Base-by-base conservation (phyloP, 345 rosid species). In the Dipteronia sinensis region DNA sequence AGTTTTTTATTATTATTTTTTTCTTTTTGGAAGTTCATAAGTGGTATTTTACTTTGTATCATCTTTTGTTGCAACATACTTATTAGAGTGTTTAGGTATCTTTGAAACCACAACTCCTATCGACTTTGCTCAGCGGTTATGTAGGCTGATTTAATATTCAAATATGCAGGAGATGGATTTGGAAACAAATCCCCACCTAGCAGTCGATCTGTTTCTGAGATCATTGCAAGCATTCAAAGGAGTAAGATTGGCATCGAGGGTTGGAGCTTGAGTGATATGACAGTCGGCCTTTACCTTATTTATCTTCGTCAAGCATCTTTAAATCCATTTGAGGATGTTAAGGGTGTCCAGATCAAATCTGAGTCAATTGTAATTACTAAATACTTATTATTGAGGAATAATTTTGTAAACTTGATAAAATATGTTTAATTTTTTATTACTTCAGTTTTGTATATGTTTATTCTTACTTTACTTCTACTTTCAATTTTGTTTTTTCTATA, bases 241-340 rank as follows among this genome's bases (percentile, higher is more conserved):
- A 92, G 98, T 85, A 96, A 90, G 89, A 89, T 84, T 23, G 98
- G 90, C 47, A 81, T 96, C 51, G 93, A 94, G 82, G 98, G 89
- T 77, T 96, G 99, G 99, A 92, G 93, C 85, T 85, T 94, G 82
- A 89, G 97, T 72, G 99, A 92, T 85, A 94, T 96, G 72, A 94
- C 98, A 1, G 79, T 94, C n/a, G 99, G 98, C 61, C 82, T 96
- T 40, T 95, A 88, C 86, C 94, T 93, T 79, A 89, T 95, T 62
- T 95, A 93, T 81, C 94, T 95, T 77, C 96, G 89, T 68, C 98
- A 95, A 83, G 87, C 94, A 27, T 91, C 96, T 25, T 76, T 87
- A 78, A 88, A 82, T 86, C 83, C 88, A 10, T 83, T 83, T 44
- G 97, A 91, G 74, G 94, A 95, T 71, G 86, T 91, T 73, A 93